Conservation (phyloP, 2,329 filamentous ascomycete genomes). For the Stylonectria norvegica region DNA sequence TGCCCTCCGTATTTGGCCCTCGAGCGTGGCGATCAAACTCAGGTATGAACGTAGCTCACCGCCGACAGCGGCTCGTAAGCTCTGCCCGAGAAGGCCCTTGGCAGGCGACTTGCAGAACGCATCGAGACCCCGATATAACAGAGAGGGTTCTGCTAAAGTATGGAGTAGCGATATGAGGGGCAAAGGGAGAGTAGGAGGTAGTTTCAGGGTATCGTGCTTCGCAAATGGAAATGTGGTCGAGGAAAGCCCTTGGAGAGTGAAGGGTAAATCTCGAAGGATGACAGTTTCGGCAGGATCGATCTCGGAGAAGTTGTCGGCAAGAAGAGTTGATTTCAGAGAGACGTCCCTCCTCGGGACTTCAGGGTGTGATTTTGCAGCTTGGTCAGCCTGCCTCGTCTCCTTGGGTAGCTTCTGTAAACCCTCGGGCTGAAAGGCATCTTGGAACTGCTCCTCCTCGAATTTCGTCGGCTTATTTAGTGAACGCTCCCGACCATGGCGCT, state of each 20-base stretch:
- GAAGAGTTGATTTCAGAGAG: slow-evolving; percentile 54
- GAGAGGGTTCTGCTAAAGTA: slow-evolving; percentile 83
- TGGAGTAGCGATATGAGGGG: slow-evolving; percentile 86
- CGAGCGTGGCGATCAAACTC: slow-evolving; percentile 83
- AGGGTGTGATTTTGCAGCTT: slow-evolving; percentile 34
- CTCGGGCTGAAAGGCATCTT: slow-evolving; percentile 53
- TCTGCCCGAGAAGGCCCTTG: slow-evolving; percentile 85
- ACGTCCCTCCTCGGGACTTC: slow-evolving; percentile 44
- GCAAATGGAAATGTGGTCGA: slow-evolving; percentile 79
- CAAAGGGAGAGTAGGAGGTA: slow-evolving; percentile 76
- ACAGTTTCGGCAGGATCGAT: slow-evolving; percentile 62
- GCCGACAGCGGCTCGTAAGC: slow-evolving; percentile 80
- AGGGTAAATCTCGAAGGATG: slow-evolving; percentile 78
- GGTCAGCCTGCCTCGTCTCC: slow-evolving; percentile 35
- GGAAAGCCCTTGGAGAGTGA: slow-evolving; percentile 87
- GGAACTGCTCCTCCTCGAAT: slow-evolving; percentile 47
- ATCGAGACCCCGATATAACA: slow-evolving; percentile 81
- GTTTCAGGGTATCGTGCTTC: slow-evolving; percentile 63
- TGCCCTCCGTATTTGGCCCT: slow-evolving; percentile 85
- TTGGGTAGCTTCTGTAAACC: slow-evolving; percentile 46
- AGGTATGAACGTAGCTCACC: slow-evolving; percentile 86
- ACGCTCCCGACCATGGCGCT: slow-evolving; percentile 37
- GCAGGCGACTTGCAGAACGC: slow-evolving; percentile 78
- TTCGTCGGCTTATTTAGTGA: slow-evolving; percentile 35
- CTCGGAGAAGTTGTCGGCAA: slow-evolving; percentile 55